Percentiles rank a stretch among this genome's conserved stretches.
Conservation (phyloP, 768 basidiomycete species). For the Lactifluus subvellereus region DNA sequence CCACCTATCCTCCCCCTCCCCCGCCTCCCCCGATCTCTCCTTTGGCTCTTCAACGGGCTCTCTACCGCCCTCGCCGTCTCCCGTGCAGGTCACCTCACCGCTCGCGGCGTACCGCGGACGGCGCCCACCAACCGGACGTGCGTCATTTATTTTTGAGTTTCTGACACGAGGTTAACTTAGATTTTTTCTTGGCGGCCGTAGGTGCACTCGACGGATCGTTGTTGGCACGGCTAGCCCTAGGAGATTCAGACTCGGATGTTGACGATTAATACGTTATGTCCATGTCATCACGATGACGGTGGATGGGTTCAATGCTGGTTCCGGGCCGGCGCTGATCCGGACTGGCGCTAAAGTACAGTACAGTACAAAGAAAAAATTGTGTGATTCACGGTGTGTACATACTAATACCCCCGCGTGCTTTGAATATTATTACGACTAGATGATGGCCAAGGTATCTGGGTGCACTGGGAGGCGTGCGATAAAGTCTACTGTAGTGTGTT, state of each 20-base stretch:
- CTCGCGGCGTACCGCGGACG: conserved; percentile 25
- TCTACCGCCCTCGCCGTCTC: conserved; percentile 22
- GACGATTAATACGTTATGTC: not conserved
- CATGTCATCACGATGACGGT: not conserved
- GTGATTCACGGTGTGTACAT: not conserved
- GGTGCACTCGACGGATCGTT: conserved; percentile 23
- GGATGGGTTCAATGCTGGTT: not conserved
- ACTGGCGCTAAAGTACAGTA: not conserved
- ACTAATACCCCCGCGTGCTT: not conserved
- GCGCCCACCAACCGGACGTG: conserved; percentile 22
- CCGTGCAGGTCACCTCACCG: conserved; percentile 6
- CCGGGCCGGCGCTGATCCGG: not conserved
- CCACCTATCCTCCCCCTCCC: not conserved
- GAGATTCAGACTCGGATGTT: conserved; percentile 20
- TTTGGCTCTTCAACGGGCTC: conserved; percentile 18
- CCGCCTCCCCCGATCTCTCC: conserved; percentile 17
- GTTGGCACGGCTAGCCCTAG: conserved; percentile 20
- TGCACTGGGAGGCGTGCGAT: not conserved
- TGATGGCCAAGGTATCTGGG: not conserved
- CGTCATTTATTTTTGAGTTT: not conserved
- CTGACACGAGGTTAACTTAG: not conserved
- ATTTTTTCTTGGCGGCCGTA: not conserved
- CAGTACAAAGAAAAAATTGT: not conserved
- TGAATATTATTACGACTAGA: not conserved
- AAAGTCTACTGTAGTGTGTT: not conserved